These are phyloP conservation scores for Arabidopsis arenosa DNA, from an alignment of 345 rosid genomes.

Conservation along the genomic window DNA sequence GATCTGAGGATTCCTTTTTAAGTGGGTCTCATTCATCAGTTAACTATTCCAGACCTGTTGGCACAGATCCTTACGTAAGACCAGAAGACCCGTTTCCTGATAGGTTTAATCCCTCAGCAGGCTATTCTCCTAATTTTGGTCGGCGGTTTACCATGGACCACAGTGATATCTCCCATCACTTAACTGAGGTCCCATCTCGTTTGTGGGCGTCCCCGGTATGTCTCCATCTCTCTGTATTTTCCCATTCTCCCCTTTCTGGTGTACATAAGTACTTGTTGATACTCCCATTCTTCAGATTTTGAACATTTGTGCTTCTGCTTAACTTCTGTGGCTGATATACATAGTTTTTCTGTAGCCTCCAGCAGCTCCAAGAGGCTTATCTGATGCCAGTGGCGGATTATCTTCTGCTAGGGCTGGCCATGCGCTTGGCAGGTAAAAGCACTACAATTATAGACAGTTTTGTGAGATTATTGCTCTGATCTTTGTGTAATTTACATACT, in stretches of 20 bases:
- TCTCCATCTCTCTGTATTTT: conserved; percentile 37
- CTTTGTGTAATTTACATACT: conserved; percentile 12
- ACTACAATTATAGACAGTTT: background rate
- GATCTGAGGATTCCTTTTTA: conserved; percentile 43
- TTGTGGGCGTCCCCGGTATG: conserved; percentile 69
- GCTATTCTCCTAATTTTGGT: conserved; percentile 51
- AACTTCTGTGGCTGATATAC: conserved; percentile 28
- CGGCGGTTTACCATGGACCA: conserved; percentile 52
- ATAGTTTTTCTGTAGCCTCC: conserved; percentile 43
- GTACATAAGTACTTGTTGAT: conserved; percentile 23
- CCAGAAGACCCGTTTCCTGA: conserved; percentile 35
- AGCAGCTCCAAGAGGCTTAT: conserved; percentile 51
- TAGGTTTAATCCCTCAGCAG: conserved; percentile 44
- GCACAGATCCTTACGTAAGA: conserved; percentile 39
- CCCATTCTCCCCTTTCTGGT: conserved; percentile 19
- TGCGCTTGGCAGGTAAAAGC: conserved; percentile 74
- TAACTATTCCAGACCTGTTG: conserved; percentile 36
- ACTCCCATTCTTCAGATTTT: conserved; percentile 6
- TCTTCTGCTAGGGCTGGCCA: conserved; percentile 58
- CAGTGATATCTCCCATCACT: conserved; percentile 54
- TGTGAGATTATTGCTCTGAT: conserved; percentile 4
- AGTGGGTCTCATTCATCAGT: conserved; percentile 28
- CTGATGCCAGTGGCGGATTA: conserved; percentile 62
- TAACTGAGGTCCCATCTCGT: conserved; percentile 58
- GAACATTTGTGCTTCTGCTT: conserved; percentile 2